Base-by-base conservation (phyloP, 345 rosid genomes). In the Aquilaria malaccensis region DNA sequence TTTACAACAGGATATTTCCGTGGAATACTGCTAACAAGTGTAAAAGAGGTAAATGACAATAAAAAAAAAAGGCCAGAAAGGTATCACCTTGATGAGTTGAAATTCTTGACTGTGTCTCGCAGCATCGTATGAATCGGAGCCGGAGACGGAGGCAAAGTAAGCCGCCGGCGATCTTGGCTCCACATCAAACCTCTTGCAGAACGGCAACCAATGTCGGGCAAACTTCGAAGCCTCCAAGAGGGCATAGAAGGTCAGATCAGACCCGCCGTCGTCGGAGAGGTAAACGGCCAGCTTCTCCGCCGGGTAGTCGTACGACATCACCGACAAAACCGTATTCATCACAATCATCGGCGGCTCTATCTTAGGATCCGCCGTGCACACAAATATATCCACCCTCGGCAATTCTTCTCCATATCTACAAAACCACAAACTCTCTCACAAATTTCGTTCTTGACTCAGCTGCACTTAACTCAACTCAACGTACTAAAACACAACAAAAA, bases 251-350 rank as follows among this genome's bases (percentile, higher is more conserved):
- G 81, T 83, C 32, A 75, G 53, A 13, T 69, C 70, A 0, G 84
- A 79, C 7, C 73, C 82, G 22, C 76, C 84, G 37, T 83, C 89
- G 14, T 83, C 86, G 2, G 86, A 83, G 55, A 83, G 80, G 45
- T 81, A 83, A 6, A 83, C 67, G 2, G 69, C 60, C 6, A 77
- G 72, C 67, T 79, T 81, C 50, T 81, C 71, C 0, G 79, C 7
- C 0, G 83, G 80, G 54, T 80, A 79, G 49, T 76, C 65, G 30
- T 76, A 80, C 3, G 85, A 72, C 83, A 83, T 68, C 11, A 76
- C 69, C 0, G 88, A 80, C 31, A 83, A 49, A 54, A 83, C 73
- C 0, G 84, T 83, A 71, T 77, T 81, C 11, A 81, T 61, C 43
- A 79, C 84, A 80, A 83, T 58, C 57, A 64, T 56, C 3, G 83